Percentiles rank a stretch among this genome's conserved stretches.
Conservation (phyloP, 2,329 filamentous ascomycete species). For the Rutstroemia sp. region DNA sequence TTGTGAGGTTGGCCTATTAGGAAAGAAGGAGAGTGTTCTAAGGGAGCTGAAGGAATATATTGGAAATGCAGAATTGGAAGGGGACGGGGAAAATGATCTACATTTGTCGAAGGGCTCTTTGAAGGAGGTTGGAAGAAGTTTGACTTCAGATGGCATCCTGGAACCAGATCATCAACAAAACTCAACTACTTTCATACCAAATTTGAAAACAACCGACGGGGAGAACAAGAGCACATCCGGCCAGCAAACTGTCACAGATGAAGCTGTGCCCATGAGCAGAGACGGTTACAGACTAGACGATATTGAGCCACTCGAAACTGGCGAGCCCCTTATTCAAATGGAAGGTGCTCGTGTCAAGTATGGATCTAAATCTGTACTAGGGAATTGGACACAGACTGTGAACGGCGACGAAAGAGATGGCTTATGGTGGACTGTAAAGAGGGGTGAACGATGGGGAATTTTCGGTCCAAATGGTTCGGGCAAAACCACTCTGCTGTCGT, state of each 20-base stretch:
- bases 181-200: background rate
- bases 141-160: conserved; percentile 24
- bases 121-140: conserved; percentile 23
- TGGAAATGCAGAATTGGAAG: conserved; percentile 21
- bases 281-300: conserved; percentile 23
- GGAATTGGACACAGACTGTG: conserved; percentile 64
- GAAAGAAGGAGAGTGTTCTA: conserved; percentile 56
- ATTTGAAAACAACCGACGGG: too few relatives aligned
- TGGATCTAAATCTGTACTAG: conserved; percentile 67
- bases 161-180: conserved; percentile 8
- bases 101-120: conserved; percentile 20
- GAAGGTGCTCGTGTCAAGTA: conserved; percentile 76
- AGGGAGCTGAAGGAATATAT: conserved; percentile 43
- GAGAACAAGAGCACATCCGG: too few relatives aligned
- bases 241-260: background rate
- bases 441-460: conserved; percentile 83
- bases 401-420: conserved; percentile 45
- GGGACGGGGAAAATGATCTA: conserved; percentile 6
- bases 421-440: conserved; percentile 73
- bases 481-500: conserved; percentile 87
- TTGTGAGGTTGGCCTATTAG: conserved; percentile 58
- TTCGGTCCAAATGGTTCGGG: conserved; percentile 93
- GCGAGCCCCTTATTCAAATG: conserved; percentile 80
- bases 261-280: conserved; percentile 3
- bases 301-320: conserved; percentile 30